These are phyloP conservation scores for Staphylotrichum longicolle DNA, from an alignment of 495 filamentous ascomycete genomes.

Conservation along the genomic window DNA sequence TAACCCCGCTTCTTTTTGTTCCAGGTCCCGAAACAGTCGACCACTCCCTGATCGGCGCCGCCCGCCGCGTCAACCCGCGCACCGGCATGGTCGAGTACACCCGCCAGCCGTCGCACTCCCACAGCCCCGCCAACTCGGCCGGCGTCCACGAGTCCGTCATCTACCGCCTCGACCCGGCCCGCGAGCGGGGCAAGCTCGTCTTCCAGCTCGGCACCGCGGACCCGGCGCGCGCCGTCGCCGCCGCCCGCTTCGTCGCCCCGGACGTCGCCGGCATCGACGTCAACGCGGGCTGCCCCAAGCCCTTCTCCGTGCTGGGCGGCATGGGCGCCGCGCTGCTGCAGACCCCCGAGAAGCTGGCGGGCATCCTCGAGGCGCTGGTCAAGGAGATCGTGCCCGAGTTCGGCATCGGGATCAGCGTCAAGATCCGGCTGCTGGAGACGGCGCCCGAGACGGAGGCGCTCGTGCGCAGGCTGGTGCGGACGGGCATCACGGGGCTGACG, in stretches of 20 bases:
- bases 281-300: conserved; percentile 95
- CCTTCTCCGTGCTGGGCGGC: conserved; percentile 84
- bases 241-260: conserved; percentile 74
- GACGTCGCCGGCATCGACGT: conserved; percentile 95
- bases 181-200: conserved; percentile 69
- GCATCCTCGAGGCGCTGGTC: conserved; percentile 79
- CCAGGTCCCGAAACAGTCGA: conserved; percentile 90
- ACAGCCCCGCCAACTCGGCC: conserved; percentile 40
- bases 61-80: conserved; percentile 67
- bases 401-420: conserved; percentile 89
- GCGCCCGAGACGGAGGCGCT: conserved; percentile 67
- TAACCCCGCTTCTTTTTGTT: conserved; percentile 9
- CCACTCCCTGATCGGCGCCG: conserved; percentile 80
- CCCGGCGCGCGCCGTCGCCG: conserved; percentile 75
- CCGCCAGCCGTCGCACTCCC: conserved; percentile 65
- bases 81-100: conserved; percentile 81
- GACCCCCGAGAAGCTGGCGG: conserved; percentile 75
- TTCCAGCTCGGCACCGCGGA: conserved; percentile 89
- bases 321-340: conserved; percentile 91
- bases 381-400: conserved; percentile 68
- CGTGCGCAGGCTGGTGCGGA: conserved; percentile 70
- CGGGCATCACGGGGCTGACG: conserved; percentile 88
- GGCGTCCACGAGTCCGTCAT: conserved; percentile 65
- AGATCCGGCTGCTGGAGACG: conserved; percentile 84
- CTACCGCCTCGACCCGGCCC: conserved; percentile 74